These are phyloP conservation scores for Syzygium oleosum DNA, from an alignment of 345 rosid species.

Conservation along the genomic window DNA sequence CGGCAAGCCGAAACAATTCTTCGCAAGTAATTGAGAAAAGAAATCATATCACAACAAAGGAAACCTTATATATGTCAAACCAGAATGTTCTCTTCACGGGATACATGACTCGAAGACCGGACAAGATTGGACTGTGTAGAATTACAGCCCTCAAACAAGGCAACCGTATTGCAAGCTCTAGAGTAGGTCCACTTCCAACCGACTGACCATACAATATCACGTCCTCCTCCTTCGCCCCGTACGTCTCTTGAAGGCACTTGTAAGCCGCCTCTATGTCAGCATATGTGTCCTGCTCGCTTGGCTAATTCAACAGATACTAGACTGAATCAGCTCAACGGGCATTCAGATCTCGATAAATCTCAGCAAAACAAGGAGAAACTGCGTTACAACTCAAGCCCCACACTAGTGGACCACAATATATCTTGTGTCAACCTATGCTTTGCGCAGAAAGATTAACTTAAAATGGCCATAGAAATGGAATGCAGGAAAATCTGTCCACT, in stretches of 20 bases:
- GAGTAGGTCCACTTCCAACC: conserved; percentile 85
- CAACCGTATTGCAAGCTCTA: conserved; percentile 61
- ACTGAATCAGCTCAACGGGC: not conserved
- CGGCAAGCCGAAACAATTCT: not conserved
- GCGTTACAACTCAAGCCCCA: not conserved
- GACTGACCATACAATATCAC: conserved; percentile 78
- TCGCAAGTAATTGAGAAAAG: not conserved
- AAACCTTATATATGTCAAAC: conserved; percentile 88
- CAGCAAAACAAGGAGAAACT: not conserved
- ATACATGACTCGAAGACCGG: conserved; percentile 86
- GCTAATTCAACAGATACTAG: conserved; percentile 13
- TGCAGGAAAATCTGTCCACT: not conserved
- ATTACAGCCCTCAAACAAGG: conserved; percentile 59
- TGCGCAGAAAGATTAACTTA: not conserved
- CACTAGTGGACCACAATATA: not conserved
- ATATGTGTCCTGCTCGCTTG: conserved; percentile 85
- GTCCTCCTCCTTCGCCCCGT: conserved; percentile 62
- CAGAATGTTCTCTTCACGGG: conserved; percentile 67
- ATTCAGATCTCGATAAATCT: not conserved
- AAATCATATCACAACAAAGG: not conserved
- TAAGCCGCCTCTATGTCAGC: conserved; percentile 84
- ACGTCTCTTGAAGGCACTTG: conserved; percentile 54
- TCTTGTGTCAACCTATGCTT: not conserved
- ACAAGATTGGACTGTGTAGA: conserved; percentile 80
- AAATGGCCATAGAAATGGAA: not conserved